A percentile compares a stretch with the other conserved stretches of the same genome.
These are phyloP conservation scores for Sclerotinia nivalis DNA, from an alignment of 2,329 filamentous ascomycete genomes.

Conservation along the genomic window DNA sequence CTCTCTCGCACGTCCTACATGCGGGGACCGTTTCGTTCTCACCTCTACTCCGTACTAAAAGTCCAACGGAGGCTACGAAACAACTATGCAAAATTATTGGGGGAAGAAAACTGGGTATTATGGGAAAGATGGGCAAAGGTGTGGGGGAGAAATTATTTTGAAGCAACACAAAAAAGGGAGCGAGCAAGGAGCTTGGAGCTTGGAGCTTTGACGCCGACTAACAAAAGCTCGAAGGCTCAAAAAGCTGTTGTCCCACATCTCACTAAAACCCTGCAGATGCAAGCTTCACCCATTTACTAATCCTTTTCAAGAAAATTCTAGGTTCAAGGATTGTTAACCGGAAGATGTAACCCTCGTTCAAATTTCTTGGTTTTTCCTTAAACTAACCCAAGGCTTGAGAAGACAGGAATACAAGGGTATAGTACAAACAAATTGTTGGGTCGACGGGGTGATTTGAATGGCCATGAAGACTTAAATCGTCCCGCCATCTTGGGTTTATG, in stretches of 20 bases:
- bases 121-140: neutral
- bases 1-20: neutral
- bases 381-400: neutral
- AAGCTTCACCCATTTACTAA: constrained; percentile 1
- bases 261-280: constrained; percentile 14
- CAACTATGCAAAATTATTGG: neutral
- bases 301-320: neutral
- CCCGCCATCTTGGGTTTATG: constrained; percentile 3
- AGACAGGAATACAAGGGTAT: neutral
- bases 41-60: neutral
- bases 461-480: neutral
- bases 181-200: neutral
- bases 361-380: neutral
- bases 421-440: neutral
- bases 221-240: neutral
- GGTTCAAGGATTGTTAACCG: neutral
- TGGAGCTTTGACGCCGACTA: constrained; percentile 15
- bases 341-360: constrained; percentile 2
- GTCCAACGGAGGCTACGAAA: neutral
- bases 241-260: neutral
- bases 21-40: neutral
- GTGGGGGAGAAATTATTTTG: neutral
- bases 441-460: neutral
- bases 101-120: neutral
- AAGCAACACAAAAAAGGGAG: neutral